phyloP scores from a whole-genome alignment of 345 rosid species.

The Salix purpurea region DNA sequence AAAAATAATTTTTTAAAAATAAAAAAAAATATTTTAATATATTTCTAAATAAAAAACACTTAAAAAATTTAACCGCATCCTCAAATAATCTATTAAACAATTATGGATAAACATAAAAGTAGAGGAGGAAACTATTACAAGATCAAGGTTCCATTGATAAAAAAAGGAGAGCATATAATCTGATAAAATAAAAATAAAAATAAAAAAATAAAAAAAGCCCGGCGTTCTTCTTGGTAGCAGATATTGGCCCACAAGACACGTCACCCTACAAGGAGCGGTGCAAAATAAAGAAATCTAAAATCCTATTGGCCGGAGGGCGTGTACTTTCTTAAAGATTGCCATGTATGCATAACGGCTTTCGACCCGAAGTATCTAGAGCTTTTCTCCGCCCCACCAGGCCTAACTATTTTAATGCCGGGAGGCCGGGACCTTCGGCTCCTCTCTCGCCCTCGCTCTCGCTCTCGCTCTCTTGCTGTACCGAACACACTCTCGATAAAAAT shows the following conservation, averaged over 20 bases:
- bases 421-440: neutral
- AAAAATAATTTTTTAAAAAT: too few relatives aligned
- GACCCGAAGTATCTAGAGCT: slow-evolving; percentile 39
- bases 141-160: too few relatives aligned
- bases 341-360: slow-evolving; percentile 41
- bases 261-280: neutral
- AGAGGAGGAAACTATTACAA: too few relatives aligned
- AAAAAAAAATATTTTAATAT: too few relatives aligned
- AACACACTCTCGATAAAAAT: neutral
- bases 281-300: slow-evolving; percentile 17
- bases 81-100: too few relatives aligned
- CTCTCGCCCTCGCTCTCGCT: neutral
- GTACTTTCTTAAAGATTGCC: slow-evolving; percentile 37
- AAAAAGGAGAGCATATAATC: too few relatives aligned
- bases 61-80: too few relatives aligned
- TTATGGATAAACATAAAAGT: too few relatives aligned
- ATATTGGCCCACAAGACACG: neutral
- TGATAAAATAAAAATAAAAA: too few relatives aligned
- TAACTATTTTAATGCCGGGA: slow-evolving; percentile 8
- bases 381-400: slow-evolving; percentile 28
- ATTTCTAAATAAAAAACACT: too few relatives aligned
- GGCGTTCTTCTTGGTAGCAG: too few relatives aligned
- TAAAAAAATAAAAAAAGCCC: too few relatives aligned
- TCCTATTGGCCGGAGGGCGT: slow-evolving; percentile 67
- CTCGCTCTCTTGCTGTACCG: neutral